Evolutionary conservation across 2,329 filamentous ascomycete species (phyloP).

Genomic region (Hypoxylon sp.): DNA sequence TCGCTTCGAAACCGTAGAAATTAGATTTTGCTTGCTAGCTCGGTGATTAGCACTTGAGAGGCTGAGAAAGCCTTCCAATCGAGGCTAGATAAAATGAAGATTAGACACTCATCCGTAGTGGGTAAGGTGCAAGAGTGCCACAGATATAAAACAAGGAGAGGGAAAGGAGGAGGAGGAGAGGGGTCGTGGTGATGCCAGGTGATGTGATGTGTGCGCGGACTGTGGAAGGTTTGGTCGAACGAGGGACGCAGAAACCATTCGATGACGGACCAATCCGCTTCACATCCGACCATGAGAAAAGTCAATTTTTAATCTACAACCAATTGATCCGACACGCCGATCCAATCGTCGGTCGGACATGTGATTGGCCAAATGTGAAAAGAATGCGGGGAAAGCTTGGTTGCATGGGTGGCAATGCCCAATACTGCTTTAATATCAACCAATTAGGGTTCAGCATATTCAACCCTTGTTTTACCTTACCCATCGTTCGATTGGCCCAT

Average conservation of each 20-base stretch:
- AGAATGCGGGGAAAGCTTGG: conserved; percentile 44
- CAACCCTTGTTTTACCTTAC: conserved; percentile 8
- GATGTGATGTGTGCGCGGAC: conserved; percentile 34
- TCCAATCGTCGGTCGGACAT: neutral
- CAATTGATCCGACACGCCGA: conserved; percentile 43
- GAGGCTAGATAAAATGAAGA: conserved; percentile 25
- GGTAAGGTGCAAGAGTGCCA: conserved; percentile 4
- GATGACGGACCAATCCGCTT: conserved; percentile 38
- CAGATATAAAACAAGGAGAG: conserved; percentile 5
- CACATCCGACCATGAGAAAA: conserved; percentile 24
- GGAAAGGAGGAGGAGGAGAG: conserved; percentile 13
- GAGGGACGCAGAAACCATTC: conserved; percentile 39
- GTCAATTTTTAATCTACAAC: conserved; percentile 30
- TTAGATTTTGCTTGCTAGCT: conserved; percentile 11
- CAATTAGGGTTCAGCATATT: conserved; percentile 25
- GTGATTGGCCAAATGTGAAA: conserved; percentile 26
- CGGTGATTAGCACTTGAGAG: conserved; percentile 7
- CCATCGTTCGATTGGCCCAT: conserved; percentile 10
- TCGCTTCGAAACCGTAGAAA: conserved; percentile 29
- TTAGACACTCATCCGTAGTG: conserved; percentile 24
- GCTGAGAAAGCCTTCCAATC: conserved; percentile 22
- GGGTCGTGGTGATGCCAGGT: conserved; percentile 42
- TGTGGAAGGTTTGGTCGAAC: conserved; percentile 21
- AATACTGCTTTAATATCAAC: conserved; percentile 12
- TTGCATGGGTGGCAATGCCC: conserved; percentile 32